Evolutionary conservation across 768 basidiomycete genomes (phyloP).

Genomic region (Lactarius deliciosus): DNA sequence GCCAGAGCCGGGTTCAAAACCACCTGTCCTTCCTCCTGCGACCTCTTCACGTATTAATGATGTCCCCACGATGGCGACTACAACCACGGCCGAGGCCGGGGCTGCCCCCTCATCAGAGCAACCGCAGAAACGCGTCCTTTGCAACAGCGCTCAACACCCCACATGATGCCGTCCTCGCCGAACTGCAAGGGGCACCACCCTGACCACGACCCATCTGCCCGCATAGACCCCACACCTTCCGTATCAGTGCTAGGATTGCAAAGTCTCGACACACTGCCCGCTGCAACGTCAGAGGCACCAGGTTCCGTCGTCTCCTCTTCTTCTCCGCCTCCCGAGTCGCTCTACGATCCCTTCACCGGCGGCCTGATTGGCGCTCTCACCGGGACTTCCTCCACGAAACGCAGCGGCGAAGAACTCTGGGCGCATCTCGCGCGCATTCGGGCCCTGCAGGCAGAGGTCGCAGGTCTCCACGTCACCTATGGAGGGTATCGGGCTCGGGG

Average conservation of each 20-base stretch:
- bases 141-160: slow-evolving; percentile 47
- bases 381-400: slow-evolving; percentile 25
- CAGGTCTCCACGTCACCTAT: slow-evolving; percentile 71
- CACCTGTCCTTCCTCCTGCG: background rate
- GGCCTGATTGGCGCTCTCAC: slow-evolving; percentile 41
- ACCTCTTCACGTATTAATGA: background rate
- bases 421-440: slow-evolving; percentile 64
- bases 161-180: slow-evolving; percentile 62
- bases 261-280: slow-evolving; percentile 25
- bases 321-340: slow-evolving; percentile 32
- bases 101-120: slow-evolving; percentile 27
- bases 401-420: slow-evolving; percentile 55
- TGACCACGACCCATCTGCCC: slow-evolving; percentile 23
- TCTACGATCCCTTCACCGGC: slow-evolving; percentile 53
- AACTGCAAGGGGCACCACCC: slow-evolving; percentile 43
- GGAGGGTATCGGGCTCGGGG: slow-evolving; percentile 56
- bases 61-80: background rate
- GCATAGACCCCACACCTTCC: slow-evolving; percentile 24
- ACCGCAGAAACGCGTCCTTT: slow-evolving; percentile 30
- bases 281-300: slow-evolving; percentile 25
- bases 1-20: background rate
- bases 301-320: slow-evolving; percentile 30
- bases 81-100: background rate
- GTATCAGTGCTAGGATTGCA: background rate
- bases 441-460: slow-evolving; percentile 69